These are phyloP conservation scores for Coprinellus micaceus DNA, from an alignment of 768 basidiomycete genomes.

Conservation along the genomic window DNA sequence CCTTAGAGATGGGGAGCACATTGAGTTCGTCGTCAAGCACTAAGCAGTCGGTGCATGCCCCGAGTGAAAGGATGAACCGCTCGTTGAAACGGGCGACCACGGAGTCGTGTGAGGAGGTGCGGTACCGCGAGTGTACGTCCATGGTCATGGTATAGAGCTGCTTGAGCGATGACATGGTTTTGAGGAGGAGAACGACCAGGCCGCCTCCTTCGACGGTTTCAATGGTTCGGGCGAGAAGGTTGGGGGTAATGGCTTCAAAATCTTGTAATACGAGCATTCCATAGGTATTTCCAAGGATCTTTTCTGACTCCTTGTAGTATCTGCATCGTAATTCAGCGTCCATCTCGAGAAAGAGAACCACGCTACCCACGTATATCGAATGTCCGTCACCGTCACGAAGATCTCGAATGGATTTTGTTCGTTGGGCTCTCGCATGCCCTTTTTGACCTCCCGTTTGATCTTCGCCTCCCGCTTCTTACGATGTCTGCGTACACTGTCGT, in stretches of 20 bases:
- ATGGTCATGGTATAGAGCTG: constrained; percentile 92
- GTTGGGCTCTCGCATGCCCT: constrained; percentile 89
- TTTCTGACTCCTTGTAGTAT: constrained; percentile 96
- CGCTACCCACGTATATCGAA: constrained; percentile 79
- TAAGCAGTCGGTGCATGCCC: constrained; percentile 87
- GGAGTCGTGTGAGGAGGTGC: constrained; percentile 85
- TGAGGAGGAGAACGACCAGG: constrained; percentile 80
- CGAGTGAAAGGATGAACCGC: constrained; percentile 95
- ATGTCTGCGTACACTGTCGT: constrained; percentile 43
- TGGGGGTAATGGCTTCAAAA: constrained; percentile 97
- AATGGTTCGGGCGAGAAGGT: constrained; percentile 92
- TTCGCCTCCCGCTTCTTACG: constrained; percentile 96
- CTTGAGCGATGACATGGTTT: constrained; percentile 90
- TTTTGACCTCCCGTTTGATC: constrained; percentile 93
- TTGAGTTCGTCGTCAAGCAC: constrained; percentile 98
- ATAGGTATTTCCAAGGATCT: constrained; percentile 95
- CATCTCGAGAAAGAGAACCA: no score
- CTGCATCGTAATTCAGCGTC: constrained; percentile 38
- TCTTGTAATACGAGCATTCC: constrained; percentile 97
- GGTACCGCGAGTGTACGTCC: constrained; percentile 94
- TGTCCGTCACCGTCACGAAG: constrained; percentile 97
- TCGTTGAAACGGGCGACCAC: constrained; percentile 97
- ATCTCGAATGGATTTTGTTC: constrained; percentile 98
- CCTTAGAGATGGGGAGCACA: constrained; percentile 91
- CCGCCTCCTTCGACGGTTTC: constrained; percentile 98